These are phyloP conservation scores for Neophaeococcomyces aloes DNA, from an alignment of 2,329 filamentous ascomycete species.

Conservation along the genomic window DNA sequence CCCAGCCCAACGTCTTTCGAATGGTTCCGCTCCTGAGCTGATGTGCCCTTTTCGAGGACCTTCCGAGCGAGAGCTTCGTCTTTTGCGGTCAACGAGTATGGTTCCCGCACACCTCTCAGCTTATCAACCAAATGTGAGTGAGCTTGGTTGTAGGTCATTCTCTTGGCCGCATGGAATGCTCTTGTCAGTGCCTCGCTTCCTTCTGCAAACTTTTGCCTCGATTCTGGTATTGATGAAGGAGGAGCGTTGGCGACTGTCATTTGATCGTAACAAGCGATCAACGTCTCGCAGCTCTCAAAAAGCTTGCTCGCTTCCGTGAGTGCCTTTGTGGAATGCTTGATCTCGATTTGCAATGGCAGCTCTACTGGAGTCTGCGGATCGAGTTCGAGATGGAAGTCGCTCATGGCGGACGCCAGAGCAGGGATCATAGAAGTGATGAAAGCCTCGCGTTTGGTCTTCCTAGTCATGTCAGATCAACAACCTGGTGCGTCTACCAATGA, in stretches of 20 bases:
- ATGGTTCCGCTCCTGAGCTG: not conserved
- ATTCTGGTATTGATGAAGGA: not conserved
- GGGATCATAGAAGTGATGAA: constrained; percentile 2
- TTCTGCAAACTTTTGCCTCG: not conserved
- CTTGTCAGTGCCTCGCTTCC: not conserved
- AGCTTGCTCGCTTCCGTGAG: not conserved
- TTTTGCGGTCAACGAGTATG: not conserved
- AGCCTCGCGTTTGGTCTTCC: not conserved
- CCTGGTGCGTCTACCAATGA: not conserved
- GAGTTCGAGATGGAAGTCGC: not conserved
- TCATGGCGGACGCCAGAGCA: not conserved
- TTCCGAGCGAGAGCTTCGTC: not conserved
- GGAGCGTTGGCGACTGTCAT: not conserved
- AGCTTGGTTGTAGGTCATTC: constrained; percentile 1
- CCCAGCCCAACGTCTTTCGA: not conserved
- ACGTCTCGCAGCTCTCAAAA: not conserved
- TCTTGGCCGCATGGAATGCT: constrained; percentile 4
- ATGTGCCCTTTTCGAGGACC: not conserved
- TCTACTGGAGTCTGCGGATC: not conserved
- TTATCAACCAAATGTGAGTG: not conserved
- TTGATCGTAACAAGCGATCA: not conserved
- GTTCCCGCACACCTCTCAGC: not conserved
- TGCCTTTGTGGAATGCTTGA: not conserved
- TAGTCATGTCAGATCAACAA: not conserved
- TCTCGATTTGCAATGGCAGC: not conserved